phyloP scores from a whole-genome alignment of 805 yeast genomes.

The Kluyveromyces dobzhanskii region DNA sequence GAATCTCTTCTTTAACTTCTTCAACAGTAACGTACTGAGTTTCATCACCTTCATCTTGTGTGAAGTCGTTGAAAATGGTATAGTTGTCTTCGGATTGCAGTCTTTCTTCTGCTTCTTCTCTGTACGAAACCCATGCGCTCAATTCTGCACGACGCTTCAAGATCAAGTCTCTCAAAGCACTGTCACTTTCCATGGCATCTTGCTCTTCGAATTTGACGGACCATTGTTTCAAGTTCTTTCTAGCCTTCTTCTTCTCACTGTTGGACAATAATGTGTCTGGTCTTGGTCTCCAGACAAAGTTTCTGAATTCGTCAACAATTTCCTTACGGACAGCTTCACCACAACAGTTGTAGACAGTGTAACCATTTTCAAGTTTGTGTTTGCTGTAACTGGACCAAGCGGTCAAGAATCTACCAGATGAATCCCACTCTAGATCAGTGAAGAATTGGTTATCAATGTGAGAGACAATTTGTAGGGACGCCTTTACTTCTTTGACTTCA shows the following conservation, averaged over 20 bases:
- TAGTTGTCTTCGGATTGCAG: constrained; percentile 29
- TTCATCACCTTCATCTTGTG: constrained; percentile 36
- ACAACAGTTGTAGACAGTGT: constrained; percentile 74
- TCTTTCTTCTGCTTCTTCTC: constrained; percentile 43
- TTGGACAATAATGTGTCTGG: constrained; percentile 70
- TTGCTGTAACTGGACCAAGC: constrained; percentile 84
- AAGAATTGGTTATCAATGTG: constrained; percentile 64
- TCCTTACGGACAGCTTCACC: constrained; percentile 76
- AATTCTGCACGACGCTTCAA: constrained; percentile 72
- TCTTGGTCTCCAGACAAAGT: constrained; percentile 95
- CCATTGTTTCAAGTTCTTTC: constrained; percentile 82
- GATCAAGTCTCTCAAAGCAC: constrained; percentile 84
- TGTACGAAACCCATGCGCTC: constrained; percentile 80
- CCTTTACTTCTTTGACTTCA: constrained; percentile 37
- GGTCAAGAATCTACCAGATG: constrained; percentile 85
- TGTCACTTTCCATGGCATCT: constrained; percentile 93
- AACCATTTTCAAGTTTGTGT: constrained; percentile 84
- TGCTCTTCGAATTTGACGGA: constrained; percentile 88
- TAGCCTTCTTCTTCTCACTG: constrained; percentile 79
- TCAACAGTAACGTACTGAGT: constrained; percentile 57
- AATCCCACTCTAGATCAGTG: constrained; percentile 88
- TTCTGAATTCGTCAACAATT: constrained; percentile 71
- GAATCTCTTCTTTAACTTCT: constrained; percentile 68
- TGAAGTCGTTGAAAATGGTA: constrained; percentile 34
- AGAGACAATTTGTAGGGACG: constrained; percentile 54